phyloP scores from a whole-genome alignment of 805 yeast genomes.

The Grigorovia jiainica region DNA sequence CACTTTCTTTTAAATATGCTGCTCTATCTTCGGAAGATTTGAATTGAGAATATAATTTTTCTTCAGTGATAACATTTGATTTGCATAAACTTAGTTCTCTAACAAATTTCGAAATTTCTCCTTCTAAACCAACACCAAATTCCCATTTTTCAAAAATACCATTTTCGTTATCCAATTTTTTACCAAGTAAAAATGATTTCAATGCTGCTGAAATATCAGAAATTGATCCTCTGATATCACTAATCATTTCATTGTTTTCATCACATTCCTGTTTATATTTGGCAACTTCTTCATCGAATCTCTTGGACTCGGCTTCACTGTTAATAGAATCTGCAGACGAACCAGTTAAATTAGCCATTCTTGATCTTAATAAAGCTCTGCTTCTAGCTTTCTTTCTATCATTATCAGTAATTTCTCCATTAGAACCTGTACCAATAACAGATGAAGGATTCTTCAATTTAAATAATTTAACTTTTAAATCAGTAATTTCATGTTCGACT shows the following conservation, averaged over 20 bases:
- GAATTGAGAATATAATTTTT: conserved; percentile 6
- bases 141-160: conserved; percentile 67
- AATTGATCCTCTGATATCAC: conserved; percentile 63
- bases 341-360: conserved; percentile 83
- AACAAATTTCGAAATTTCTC: conserved; percentile 54
- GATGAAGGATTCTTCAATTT: conserved; percentile 61
- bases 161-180: conserved; percentile 28
- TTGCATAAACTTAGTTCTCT: conserved; percentile 34
- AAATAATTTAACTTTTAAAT: conserved; percentile 54
- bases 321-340: conserved; percentile 2
- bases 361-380: conserved; percentile 66
- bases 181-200: conserved; percentile 23
- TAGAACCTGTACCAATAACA: conserved; percentile 75
- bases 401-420: conserved; percentile 75
- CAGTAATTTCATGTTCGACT: conserved; percentile 60
- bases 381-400: conserved; percentile 75
- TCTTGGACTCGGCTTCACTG: conserved; percentile 5
- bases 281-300: conserved; percentile 34
- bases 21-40: conserved; percentile 59
- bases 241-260: conserved; percentile 48
- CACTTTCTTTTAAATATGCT: conserved; percentile 75
- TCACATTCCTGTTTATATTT: conserved; percentile 42
- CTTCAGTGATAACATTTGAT: not conserved
- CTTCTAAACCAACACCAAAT: conserved; percentile 64
- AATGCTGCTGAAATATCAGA: conserved; percentile 41